A percentile compares a stretch with the other conserved stretches of the same genome.
Evolutionary conservation across 768 basidiomycete species (phyloP).

Genomic region (Amanita brunnescens): DNA sequence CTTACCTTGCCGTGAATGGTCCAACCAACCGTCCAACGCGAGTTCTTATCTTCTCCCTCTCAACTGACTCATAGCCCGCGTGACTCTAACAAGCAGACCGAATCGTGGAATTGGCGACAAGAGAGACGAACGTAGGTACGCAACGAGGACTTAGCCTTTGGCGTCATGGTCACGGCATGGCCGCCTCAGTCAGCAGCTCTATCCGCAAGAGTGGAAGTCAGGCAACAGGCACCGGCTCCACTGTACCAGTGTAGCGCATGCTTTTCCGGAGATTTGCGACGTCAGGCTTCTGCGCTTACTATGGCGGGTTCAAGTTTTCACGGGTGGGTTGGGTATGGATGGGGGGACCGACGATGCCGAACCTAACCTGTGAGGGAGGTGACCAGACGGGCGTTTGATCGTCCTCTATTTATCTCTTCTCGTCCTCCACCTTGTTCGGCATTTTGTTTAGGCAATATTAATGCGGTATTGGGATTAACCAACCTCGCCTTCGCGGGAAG

Average conservation of each 20-base stretch:
- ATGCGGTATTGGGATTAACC: background rate
- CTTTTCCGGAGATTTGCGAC: background rate
- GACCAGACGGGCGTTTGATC: background rate
- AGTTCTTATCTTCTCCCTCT: background rate
- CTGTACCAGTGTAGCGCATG: background rate
- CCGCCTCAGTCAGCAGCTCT: background rate
- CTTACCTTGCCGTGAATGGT: background rate
- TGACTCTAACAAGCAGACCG: background rate
- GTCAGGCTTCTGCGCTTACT: background rate
- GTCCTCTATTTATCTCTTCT: background rate
- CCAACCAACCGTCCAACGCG: background rate
- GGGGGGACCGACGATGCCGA: background rate
- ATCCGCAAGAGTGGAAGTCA: conserved; percentile 1
- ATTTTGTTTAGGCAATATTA: background rate
- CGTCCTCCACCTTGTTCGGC: background rate
- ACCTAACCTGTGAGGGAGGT: background rate
- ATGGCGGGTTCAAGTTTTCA: background rate
- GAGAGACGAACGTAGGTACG: background rate
- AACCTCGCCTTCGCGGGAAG: background rate
- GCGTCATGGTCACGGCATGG: background rate
- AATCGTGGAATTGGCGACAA: background rate
- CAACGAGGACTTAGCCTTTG: background rate
- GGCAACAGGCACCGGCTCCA: background rate
- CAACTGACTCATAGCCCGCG: background rate
- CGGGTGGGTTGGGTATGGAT: no score